phyloP scores from a whole-genome alignment of 2,329 filamentous ascomycete species.

The Clonostachys byssicola region DNA sequence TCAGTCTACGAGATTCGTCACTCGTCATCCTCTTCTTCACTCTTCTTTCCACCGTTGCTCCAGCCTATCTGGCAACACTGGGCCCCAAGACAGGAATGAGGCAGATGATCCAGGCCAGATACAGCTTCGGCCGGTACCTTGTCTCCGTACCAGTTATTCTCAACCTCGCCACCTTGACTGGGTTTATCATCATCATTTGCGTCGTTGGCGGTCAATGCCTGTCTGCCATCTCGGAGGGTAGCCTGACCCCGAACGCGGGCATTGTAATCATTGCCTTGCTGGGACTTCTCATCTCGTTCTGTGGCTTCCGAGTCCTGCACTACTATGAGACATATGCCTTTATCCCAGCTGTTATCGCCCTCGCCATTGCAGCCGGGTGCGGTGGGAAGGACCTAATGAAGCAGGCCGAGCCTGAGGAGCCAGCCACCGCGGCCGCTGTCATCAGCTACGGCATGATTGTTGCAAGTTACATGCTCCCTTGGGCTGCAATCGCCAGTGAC shows the following conservation, averaged over 20 bases:
- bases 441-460: constrained; percentile 57
- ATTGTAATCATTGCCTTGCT: constrained; percentile 58
- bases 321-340: constrained; percentile 54
- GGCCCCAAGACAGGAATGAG: constrained; percentile 61
- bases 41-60: constrained; percentile 45
- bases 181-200: constrained; percentile 59
- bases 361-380: constrained; percentile 49
- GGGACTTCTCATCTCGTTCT: constrained; percentile 56
- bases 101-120: constrained; percentile 62
- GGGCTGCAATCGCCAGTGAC: constrained; percentile 54
- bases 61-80: constrained; percentile 53
- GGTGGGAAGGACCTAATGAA: constrained; percentile 43
- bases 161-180: constrained; percentile 58
- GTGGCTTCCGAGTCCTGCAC: constrained; percentile 53
- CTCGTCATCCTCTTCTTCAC: constrained; percentile 62
- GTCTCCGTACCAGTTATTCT: constrained; percentile 56
- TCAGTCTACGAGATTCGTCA: constrained; percentile 50
- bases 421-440: constrained; percentile 38
- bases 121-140: constrained; percentile 56
- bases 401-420: constrained; percentile 33
- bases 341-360: constrained; percentile 49
- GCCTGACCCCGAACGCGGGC: constrained; percentile 47
- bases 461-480: constrained; percentile 61
- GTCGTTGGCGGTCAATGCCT: constrained; percentile 58
- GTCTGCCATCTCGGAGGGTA: constrained; percentile 43